Evolutionary conservation across 345 rosid species (phyloP).

Genomic region (Rhodamnia rubescens): DNA sequence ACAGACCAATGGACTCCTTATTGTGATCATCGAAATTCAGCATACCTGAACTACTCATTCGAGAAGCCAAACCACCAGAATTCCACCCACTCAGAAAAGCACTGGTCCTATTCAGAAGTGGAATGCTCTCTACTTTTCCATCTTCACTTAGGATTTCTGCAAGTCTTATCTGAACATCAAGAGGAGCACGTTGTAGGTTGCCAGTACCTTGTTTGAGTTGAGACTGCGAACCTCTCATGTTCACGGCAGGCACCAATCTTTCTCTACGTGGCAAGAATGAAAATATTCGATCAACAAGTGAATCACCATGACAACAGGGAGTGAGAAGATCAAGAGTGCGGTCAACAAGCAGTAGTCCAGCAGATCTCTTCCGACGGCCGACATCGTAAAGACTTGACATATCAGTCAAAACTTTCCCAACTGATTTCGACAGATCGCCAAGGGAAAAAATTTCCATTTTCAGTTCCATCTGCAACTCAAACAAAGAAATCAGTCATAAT

Average conservation of each 20-base stretch:
- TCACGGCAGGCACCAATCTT: constrained; percentile 25
- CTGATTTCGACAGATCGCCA: constrained; percentile 76
- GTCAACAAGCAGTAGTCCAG: constrained; percentile 80
- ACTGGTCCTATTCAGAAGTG: constrained; percentile 40
- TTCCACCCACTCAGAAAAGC: constrained; percentile 77
- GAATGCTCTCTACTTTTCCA: constrained; percentile 22
- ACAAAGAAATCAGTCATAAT: background rate
- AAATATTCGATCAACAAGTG: constrained; percentile 77
- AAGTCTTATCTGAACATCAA: constrained; percentile 72
- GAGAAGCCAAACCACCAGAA: constrained; percentile 23
- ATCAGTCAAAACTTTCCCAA: constrained; percentile 90
- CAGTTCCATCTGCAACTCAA: constrained; percentile 72
- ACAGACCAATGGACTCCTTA: constrained; percentile 18
- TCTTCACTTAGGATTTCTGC: constrained; percentile 44
- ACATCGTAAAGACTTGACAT: constrained; percentile 99
- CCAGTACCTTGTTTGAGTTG: constrained; percentile 36
- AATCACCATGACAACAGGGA: constrained; percentile 87
- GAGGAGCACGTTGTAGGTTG: constrained; percentile 46
- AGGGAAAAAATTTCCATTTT: constrained; percentile 92
- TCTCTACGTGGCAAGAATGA: constrained; percentile 70
- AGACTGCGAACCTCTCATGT: constrained; percentile 33
- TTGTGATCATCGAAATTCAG: constrained; percentile 11
- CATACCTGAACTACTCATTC: constrained; percentile 19
- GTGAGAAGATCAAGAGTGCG: constrained; percentile 93
- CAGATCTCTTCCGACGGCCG: constrained; percentile 87